Evolutionary conservation across 2,329 filamentous ascomycete genomes (phyloP).

Genomic region (Fusarium camptoceras): DNA sequence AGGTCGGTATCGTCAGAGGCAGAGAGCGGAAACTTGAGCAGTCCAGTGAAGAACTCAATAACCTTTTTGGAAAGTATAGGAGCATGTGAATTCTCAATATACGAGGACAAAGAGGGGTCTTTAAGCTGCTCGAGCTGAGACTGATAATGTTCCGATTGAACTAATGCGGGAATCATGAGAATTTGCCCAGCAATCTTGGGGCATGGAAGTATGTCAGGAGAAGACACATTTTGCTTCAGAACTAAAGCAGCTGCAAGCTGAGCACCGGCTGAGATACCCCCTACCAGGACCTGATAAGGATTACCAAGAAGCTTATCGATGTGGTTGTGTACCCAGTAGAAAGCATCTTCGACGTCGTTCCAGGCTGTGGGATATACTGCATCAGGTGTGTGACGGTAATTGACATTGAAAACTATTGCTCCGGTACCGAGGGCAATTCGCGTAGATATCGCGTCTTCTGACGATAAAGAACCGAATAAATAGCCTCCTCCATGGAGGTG

Average conservation of each 20-base stretch:
- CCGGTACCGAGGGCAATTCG: slow-evolving; percentile 57
- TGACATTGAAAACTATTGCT: slow-evolving; percentile 64
- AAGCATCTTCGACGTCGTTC: slow-evolving; percentile 65
- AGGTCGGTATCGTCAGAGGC: slow-evolving; percentile 48
- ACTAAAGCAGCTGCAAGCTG: slow-evolving; percentile 55
- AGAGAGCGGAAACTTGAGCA: slow-evolving; percentile 42
- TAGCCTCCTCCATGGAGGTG: slow-evolving; percentile 68
- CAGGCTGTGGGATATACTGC: slow-evolving; percentile 63
- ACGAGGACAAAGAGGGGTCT: slow-evolving; percentile 55
- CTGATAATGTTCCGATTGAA: slow-evolving; percentile 31
- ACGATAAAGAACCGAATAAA: slow-evolving; percentile 62
- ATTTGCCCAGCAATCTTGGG: slow-evolving; percentile 61
- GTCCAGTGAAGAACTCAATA: slow-evolving; percentile 38
- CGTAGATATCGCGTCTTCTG: slow-evolving; percentile 65
- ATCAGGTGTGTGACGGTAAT: slow-evolving; percentile 70
- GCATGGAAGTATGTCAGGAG: slow-evolving; percentile 17
- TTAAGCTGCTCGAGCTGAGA: slow-evolving; percentile 51
- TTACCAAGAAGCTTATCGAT: slow-evolving; percentile 24
- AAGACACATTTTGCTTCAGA: slow-evolving; percentile 52
- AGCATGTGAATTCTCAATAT: slow-evolving; percentile 58
- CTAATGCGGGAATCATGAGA: slow-evolving; percentile 61
- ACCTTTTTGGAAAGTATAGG: slow-evolving; percentile 58
- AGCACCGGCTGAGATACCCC: slow-evolving; percentile 62
- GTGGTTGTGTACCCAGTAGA: slow-evolving; percentile 61
- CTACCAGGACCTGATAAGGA: slow-evolving; percentile 53